Conservation (phyloP, 2,329 filamentous ascomycete genomes). For the Fusarium transvaalense region DNA sequence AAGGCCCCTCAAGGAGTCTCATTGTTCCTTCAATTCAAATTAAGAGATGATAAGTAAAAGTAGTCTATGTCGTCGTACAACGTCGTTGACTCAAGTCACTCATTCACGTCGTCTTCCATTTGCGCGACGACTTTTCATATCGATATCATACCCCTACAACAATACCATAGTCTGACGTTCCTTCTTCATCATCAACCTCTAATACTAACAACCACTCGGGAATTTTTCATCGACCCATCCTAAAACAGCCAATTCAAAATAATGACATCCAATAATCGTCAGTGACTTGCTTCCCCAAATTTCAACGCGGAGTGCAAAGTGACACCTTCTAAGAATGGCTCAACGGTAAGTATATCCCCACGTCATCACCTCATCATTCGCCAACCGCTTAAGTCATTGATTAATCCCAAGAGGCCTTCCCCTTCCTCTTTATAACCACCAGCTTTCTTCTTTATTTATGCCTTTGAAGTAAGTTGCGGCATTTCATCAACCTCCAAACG, state of each 20-base stretch:
- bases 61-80: no score
- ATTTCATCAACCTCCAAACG: constrained; percentile 1
- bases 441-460: not conserved
- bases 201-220: not conserved
- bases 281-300: constrained; percentile 7
- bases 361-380: constrained; percentile 44
- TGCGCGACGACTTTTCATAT: not conserved
- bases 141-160: not conserved
- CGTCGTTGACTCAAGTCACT: no score
- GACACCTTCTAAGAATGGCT: constrained; percentile 14
- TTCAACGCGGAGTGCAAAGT: constrained; percentile 15
- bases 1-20: no score
- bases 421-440: constrained; percentile 3
- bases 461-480: not conserved
- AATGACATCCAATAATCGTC: constrained; percentile 28
- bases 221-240: constrained; percentile 13
- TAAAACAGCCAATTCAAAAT: constrained; percentile 12
- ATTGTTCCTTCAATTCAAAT: no score
- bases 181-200: not conserved
- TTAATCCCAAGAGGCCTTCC: not conserved
- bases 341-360: constrained; percentile 14
- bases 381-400: constrained; percentile 26
- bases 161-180: not conserved
- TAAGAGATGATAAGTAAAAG: no score
- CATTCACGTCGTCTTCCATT: not conserved